phyloP scores from a whole-genome alignment of 345 rosid species.

The Microcos paniculata region DNA sequence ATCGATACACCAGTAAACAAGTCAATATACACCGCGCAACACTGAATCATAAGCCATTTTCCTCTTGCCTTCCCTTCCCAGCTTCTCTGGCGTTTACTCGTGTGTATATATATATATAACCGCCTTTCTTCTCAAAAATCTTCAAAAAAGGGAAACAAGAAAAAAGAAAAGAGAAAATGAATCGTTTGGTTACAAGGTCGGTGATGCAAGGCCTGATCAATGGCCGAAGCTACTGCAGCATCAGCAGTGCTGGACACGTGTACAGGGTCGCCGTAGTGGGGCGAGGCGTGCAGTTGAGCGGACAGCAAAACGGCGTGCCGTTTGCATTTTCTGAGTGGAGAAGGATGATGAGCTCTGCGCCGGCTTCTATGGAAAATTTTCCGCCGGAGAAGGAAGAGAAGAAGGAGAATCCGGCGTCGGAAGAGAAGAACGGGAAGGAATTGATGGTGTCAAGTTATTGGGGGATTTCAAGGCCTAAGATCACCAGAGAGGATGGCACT shows the following conservation, averaged over 20 bases:
- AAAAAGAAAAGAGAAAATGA: conserved; percentile 27
- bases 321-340: conserved; percentile 19
- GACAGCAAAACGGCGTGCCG: conserved; percentile 2
- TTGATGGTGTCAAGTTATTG: conserved; percentile 54
- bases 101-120: no score
- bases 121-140: neutral
- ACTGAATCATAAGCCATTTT: neutral
- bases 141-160: neutral
- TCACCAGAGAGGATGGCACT: conserved; percentile 56
- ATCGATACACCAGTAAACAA: no score
- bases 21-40: neutral
- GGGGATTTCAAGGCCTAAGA: conserved; percentile 65
- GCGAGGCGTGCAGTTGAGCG: neutral
- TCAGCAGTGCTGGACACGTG: neutral
- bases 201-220: conserved; percentile 27
- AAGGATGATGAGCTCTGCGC: conserved; percentile 27
- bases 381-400: conserved; percentile 22
- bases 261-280: conserved; percentile 11
- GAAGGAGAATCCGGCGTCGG: conserved; percentile 13
- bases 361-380: conserved; percentile 12
- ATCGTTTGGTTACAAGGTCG: conserved; percentile 24
- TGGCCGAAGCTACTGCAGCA: conserved; percentile 12
- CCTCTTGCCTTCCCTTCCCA: neutral
- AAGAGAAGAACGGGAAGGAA: conserved; percentile 28
- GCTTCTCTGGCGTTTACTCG: neutral